Conservation (phyloP, 768 basidiomycete species). For the Daedaleopsis sinensis region DNA sequence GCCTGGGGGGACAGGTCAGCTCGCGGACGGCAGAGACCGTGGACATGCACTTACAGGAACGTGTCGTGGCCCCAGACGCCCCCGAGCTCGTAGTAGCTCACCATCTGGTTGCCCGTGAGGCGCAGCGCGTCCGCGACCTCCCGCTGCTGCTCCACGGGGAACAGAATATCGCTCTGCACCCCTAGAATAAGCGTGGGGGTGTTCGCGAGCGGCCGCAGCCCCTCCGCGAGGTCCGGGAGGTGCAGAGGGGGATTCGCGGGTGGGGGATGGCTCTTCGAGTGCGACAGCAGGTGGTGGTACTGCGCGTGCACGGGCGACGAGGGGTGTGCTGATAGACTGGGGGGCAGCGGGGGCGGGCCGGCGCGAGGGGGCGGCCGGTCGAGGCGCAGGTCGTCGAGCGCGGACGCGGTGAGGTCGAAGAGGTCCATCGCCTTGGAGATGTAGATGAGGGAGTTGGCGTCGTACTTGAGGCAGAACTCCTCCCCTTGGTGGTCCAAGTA, state of each 20-base stretch:
- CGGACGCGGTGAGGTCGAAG: constrained; percentile 88
- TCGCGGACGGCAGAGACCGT: background rate
- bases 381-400: constrained; percentile 72
- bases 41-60: constrained; percentile 68
- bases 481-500: constrained; percentile 98
- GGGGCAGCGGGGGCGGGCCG: constrained; percentile 29
- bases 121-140: constrained; percentile 92
- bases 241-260: constrained; percentile 75
- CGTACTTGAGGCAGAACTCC: constrained; percentile 95
- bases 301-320: constrained; percentile 23
- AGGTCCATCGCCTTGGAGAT: constrained; percentile 99
- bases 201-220: constrained; percentile 71
- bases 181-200: constrained; percentile 89
- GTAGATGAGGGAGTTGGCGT: constrained; percentile 98
- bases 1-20: constrained; percentile 39
- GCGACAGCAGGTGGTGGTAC: constrained; percentile 39
- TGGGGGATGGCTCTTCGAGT: constrained; percentile 73
- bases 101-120: constrained; percentile 84
- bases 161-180: constrained; percentile 95
- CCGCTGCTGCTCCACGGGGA: constrained; percentile 96
- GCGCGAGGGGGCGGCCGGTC: constrained; percentile 30
- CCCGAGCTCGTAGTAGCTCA: constrained; percentile 96
- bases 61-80: constrained; percentile 99
- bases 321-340: constrained; percentile 31
- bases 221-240: constrained; percentile 74